Conservation (phyloP, 2,329 filamentous ascomycete species). For the Verticillium nonalfalfae region DNA sequence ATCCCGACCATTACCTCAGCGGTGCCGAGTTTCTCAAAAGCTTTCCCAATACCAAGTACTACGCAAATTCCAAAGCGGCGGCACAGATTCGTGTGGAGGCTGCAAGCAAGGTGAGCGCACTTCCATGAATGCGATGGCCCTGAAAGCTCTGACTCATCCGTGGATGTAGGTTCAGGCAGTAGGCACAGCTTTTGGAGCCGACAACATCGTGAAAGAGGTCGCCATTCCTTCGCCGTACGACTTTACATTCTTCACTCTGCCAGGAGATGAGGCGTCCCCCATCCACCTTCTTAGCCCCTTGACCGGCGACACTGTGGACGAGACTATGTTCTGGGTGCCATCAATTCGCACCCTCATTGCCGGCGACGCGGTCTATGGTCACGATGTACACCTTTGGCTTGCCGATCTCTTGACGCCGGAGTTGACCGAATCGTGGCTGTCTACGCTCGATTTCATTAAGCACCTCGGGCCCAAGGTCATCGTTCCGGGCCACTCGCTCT, state of each 20-base stretch:
- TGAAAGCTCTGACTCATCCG: too few relatives aligned
- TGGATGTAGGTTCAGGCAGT: neutral
- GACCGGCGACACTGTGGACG: conserved; percentile 5
- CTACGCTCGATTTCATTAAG: conserved; percentile 3
- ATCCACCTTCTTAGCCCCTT: conserved; percentile 3
- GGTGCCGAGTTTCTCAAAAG: conserved; percentile 3
- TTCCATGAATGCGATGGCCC: neutral
- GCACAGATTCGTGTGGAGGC: conserved; percentile 2
- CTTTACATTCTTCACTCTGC: conserved; percentile 6
- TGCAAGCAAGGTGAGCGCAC: neutral
- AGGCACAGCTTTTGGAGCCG: neutral
- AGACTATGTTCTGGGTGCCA: conserved; percentile 6
- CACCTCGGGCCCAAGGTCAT: neutral
- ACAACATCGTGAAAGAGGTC: neutral
- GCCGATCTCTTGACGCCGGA: conserved; percentile 6
- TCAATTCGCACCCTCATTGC: conserved; percentile 4
- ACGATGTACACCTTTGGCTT: conserved; percentile 7
- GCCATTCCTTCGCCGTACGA: conserved; percentile 6
- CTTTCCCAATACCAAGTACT: conserved; percentile 6
- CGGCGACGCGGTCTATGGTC: conserved; percentile 6
- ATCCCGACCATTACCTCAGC: conserved; percentile 8
- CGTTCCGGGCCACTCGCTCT: conserved; percentile 5
- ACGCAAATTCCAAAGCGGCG: conserved; percentile 1
- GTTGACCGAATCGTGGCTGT: conserved; percentile 5
- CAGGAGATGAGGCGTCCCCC: conserved; percentile 2